phyloP scores from a whole-genome alignment of 768 basidiomycete species.

The Rossbeevera mucosa region DNA sequence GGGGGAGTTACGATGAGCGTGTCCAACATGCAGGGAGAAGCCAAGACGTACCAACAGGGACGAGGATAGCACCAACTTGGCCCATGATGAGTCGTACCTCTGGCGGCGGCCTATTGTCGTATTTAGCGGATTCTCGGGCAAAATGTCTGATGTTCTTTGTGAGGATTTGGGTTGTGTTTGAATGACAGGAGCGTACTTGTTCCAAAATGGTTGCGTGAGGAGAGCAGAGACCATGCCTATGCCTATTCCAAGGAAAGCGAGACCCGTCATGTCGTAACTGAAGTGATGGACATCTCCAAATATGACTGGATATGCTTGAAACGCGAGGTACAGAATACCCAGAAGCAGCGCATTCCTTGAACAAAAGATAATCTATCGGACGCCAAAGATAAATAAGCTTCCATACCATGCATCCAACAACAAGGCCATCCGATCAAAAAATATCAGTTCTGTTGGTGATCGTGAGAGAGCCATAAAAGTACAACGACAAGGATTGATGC shows the following conservation, averaged over 20 bases:
- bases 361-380: neutral
- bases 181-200: slow-evolving; percentile 16
- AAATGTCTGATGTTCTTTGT: slow-evolving; percentile 31
- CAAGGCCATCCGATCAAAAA: slow-evolving; percentile 73
- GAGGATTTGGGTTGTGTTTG: neutral
- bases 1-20: neutral
- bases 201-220: slow-evolving; percentile 45
- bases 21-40: neutral
- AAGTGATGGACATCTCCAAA: slow-evolving; percentile 47
- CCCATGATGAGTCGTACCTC: slow-evolving; percentile 65
- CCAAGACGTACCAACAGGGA: slow-evolving; percentile 48
- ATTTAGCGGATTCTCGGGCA: slow-evolving; percentile 32
- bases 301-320: slow-evolving; percentile 56
- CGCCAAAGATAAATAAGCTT: slow-evolving; percentile 1
- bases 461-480: neutral
- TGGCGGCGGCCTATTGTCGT: slow-evolving; percentile 52
- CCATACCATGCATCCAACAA: slow-evolving; percentile 64
- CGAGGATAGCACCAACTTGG: slow-evolving; percentile 60
- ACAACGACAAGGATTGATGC: neutral
- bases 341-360: slow-evolving; percentile 38
- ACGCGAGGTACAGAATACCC: slow-evolving; percentile 45
- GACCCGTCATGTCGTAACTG: slow-evolving; percentile 46
- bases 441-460: slow-evolving; percentile 46
- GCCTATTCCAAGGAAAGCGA: slow-evolving; percentile 50
- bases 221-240: slow-evolving; percentile 41